Evolutionary conservation across 495 filamentous ascomycete species (phyloP).

Genomic region (Pyrenula massariospora): DNA sequence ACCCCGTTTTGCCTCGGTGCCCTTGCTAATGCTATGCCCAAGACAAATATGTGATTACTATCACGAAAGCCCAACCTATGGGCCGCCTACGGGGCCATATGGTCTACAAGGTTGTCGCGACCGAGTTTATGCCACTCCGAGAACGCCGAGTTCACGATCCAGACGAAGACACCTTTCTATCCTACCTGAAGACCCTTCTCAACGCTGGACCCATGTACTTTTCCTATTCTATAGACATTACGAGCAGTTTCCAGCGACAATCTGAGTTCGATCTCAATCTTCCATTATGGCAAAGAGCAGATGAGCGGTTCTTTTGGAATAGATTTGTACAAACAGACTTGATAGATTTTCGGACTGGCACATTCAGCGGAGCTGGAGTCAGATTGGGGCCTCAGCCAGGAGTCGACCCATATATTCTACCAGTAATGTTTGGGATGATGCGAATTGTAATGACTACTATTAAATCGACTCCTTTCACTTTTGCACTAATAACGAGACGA

Average conservation of each 20-base stretch:
- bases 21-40: conserved; percentile 3
- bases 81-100: conserved; percentile 85
- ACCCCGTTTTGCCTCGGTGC: conserved; percentile 3
- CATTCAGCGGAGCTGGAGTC: conserved; percentile 24
- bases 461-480: conserved; percentile 70
- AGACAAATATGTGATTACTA: conserved; percentile 97
- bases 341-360: conserved; percentile 64
- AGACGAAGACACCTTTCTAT: conserved; percentile 85
- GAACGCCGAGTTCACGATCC: conserved; percentile 82
- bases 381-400: conserved; percentile 58
- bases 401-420: conserved; percentile 86
- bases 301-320: conserved; percentile 99
- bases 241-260: conserved; percentile 90
- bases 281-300: conserved; percentile 84
- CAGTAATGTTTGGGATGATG: conserved; percentile 89
- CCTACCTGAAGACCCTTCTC: conserved; percentile 63
- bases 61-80: conserved; percentile 86
- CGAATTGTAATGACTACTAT: conserved; percentile 72
- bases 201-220: conserved; percentile 90
- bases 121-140: conserved; percentile 87
- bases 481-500: conserved; percentile 76
- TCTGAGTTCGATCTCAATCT: conserved; percentile 51
- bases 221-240: conserved; percentile 90
- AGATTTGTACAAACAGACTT: conserved; percentile 81
- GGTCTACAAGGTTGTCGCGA: conserved; percentile 82